phyloP scores from a whole-genome alignment of 331 rosid genomes.

The Rosa hybrid region DNA sequence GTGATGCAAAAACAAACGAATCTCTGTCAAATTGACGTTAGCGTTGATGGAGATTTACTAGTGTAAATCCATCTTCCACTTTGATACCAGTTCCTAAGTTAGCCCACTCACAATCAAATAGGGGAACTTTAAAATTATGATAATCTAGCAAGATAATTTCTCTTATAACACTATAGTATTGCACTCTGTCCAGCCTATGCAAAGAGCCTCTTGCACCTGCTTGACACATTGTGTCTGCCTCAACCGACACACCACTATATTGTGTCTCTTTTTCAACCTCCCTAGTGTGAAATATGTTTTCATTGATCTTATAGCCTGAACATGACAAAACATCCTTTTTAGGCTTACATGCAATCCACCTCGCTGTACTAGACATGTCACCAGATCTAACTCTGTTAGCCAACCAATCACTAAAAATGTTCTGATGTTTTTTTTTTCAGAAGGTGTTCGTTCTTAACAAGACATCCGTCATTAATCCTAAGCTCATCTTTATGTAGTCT shows the following conservation, averaged over 20 bases:
- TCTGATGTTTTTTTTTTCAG: background rate
- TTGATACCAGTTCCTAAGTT: background rate
- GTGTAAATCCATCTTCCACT: background rate
- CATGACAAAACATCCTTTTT: background rate
- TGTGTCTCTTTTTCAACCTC: background rate
- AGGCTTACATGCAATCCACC: background rate
- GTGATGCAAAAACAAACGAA: constrained; percentile 2
- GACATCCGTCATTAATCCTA: background rate
- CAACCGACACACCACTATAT: background rate
- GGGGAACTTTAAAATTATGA: background rate
- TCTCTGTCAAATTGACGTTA: background rate
- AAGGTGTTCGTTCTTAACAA: background rate
- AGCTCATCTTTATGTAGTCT: background rate
- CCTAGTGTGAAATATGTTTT: background rate
- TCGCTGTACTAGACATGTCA: background rate
- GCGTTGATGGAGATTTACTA: background rate
- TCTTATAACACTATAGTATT: background rate
- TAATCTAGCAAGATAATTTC: background rate
- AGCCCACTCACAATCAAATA: constrained; percentile 13
- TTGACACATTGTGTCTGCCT: background rate
- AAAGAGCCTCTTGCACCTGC: background rate
- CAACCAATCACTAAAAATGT: background rate
- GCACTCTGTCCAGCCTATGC: background rate
- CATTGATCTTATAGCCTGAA: constrained; percentile 2
- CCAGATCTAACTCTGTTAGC: background rate